phyloP scores from a whole-genome alignment of 257 asterid genomes.

The Paulownia fortunei region DNA sequence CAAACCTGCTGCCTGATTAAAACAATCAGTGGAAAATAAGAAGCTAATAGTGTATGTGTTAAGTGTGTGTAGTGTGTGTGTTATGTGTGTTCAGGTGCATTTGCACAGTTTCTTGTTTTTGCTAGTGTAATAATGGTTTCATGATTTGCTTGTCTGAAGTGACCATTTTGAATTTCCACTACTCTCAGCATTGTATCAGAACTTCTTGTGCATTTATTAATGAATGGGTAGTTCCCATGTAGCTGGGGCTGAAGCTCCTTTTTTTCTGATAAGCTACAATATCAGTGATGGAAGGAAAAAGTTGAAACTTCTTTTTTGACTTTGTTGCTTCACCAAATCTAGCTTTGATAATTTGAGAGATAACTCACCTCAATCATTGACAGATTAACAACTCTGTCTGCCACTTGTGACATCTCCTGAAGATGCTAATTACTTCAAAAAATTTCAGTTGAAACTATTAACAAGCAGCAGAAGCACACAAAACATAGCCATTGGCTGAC shows the following conservation, averaged over 20 bases:
- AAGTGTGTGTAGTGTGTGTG: neutral
- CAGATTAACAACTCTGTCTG: slow-evolving; percentile 37
- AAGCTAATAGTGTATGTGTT: neutral
- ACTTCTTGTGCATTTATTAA: neutral
- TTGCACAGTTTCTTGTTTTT: neutral
- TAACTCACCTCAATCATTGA: slow-evolving; percentile 9
- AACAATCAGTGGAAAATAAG: neutral
- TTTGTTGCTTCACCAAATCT: slow-evolving; percentile 20
- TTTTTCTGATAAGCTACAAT: neutral
- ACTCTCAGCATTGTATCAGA: neutral
- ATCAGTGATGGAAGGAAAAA: neutral
- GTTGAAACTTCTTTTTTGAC: neutral
- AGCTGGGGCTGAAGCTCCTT: neutral
- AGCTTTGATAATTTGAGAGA: neutral
- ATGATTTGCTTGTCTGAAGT: neutral
- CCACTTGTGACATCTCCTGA: slow-evolving; percentile 26
- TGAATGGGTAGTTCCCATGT: neutral
- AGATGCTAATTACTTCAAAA: neutral
- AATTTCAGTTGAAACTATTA: neutral
- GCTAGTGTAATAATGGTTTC: slow-evolving; percentile 2
- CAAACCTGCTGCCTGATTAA: slow-evolving; percentile 50
- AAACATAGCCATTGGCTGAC: neutral
- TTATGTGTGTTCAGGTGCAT: neutral
- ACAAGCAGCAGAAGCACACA: neutral
- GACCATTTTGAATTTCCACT: neutral